phyloP scores from a whole-genome alignment of 352 stramenopile genomes.

The Phytophthora sp. region DNA sequence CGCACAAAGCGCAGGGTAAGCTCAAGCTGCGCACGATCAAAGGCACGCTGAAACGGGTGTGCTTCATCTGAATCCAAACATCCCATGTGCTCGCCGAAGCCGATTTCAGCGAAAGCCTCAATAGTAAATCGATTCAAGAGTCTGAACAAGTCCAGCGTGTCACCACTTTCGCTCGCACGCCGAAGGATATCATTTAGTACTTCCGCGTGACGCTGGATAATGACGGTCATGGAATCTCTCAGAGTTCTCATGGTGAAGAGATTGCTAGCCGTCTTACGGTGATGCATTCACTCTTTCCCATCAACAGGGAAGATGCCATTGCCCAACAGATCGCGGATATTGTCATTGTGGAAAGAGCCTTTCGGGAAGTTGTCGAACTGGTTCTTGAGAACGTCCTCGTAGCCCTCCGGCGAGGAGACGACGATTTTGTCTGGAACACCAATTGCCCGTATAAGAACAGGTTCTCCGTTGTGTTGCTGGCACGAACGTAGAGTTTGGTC shows the following conservation, averaged over 20 bases:
- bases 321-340: constrained; percentile 52
- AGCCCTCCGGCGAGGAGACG: constrained; percentile 31
- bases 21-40: constrained; percentile 45
- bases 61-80: constrained; percentile 33
- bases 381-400: constrained; percentile 51
- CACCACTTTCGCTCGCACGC: not conserved
- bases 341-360: constrained; percentile 33
- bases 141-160: constrained; percentile 41
- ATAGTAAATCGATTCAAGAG: constrained; percentile 63
- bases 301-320: constrained; percentile 75
- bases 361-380: constrained; percentile 75
- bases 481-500: constrained; percentile 22
- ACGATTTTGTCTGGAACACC: constrained; percentile 27
- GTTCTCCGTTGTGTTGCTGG: constrained; percentile 23
- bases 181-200: constrained; percentile 25
- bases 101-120: constrained; percentile 71
- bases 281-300: constrained; percentile 54
- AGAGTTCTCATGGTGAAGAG: constrained; percentile 68
- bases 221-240: constrained; percentile 37
- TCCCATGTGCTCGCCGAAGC: constrained; percentile 56
- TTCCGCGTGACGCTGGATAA: constrained; percentile 27
- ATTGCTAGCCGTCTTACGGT: constrained; percentile 83
- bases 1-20: constrained; percentile 41
- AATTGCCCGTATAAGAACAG: constrained; percentile 29
- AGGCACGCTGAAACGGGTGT: constrained; percentile 53